Conservation (phyloP, 1,284 basidiomycete genomes). For the Ceratobasidium sp. region DNA sequence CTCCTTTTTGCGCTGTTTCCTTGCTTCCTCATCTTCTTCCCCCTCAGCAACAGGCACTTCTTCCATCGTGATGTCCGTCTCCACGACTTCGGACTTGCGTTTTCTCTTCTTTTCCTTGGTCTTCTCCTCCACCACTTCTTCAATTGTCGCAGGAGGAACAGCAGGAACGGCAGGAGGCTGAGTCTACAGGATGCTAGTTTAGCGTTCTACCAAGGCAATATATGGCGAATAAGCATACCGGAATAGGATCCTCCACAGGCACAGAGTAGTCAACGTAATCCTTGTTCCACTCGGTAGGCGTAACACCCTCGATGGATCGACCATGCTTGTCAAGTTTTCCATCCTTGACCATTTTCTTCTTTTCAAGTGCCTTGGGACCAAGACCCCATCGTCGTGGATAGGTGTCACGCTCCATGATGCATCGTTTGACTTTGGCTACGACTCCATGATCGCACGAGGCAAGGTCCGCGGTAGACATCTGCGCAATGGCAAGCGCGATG, state of each 20-base stretch:
- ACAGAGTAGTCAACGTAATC: slow-evolving; percentile 90
- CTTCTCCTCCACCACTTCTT: slow-evolving; percentile 43
- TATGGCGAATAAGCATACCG: slow-evolving; percentile 31
- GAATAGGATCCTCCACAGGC: slow-evolving; percentile 48
- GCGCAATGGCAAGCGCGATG: slow-evolving; percentile 95
- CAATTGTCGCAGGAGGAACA: slow-evolving; percentile 43
- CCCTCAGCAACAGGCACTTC: slow-evolving; percentile 33
- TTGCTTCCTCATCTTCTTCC: slow-evolving; percentile 48
- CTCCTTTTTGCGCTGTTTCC: slow-evolving; percentile 50
- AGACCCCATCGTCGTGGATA: slow-evolving; percentile 99
- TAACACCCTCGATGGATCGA: slow-evolving; percentile 88
- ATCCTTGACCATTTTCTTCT: slow-evolving; percentile 98
- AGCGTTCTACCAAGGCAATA: not conserved
- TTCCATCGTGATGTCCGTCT: slow-evolving; percentile 38
- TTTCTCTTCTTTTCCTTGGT: slow-evolving; percentile 47
- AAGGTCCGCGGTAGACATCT: slow-evolving; percentile 98
- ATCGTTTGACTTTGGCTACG: slow-evolving; percentile 98
- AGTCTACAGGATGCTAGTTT: slow-evolving; percentile 43
- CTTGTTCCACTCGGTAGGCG: slow-evolving; percentile 89
- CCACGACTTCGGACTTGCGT: slow-evolving; percentile 41
- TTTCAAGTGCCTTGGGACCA: slow-evolving; percentile 94
- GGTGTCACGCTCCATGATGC: slow-evolving; percentile 99
- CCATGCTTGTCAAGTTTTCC: slow-evolving; percentile 97
- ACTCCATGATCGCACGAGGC: slow-evolving; percentile 99
- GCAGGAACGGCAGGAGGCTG: slow-evolving; percentile 47